phyloP scores from a whole-genome alignment of 345 rosid genomes.

The Durio zibethinus region DNA sequence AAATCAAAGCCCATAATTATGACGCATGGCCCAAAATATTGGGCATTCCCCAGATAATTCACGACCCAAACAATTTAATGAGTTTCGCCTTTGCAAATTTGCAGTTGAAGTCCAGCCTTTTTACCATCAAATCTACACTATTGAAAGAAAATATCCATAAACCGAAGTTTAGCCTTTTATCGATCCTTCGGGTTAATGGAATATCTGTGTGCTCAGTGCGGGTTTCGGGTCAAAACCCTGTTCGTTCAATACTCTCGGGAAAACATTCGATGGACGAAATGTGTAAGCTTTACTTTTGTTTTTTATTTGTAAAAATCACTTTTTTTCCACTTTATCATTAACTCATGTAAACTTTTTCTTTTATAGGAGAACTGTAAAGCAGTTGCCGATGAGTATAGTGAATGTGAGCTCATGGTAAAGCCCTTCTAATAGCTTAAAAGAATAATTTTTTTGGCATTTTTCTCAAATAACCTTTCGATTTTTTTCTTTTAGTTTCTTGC shows the following conservation, averaged over 20 bases:
- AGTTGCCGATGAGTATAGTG: slow-evolving; percentile 72
- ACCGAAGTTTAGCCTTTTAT: background rate
- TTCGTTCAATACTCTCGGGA: slow-evolving; percentile 72
- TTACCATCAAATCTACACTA: background rate
- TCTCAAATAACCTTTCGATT: background rate
- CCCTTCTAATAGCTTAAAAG: background rate
- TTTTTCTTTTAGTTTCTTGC: background rate
- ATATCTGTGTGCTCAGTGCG: slow-evolving; percentile 64
- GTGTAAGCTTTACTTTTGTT: slow-evolving; percentile 35
- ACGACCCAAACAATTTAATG: too few relatives aligned
- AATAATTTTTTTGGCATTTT: background rate
- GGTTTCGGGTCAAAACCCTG: slow-evolving; percentile 46
- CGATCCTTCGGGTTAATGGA: slow-evolving; percentile 22
- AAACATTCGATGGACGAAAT: slow-evolving; percentile 74
- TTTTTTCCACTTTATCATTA: background rate
- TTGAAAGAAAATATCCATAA: background rate
- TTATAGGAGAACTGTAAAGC: slow-evolving; percentile 60
- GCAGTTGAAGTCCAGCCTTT: background rate
- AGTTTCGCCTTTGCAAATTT: background rate
- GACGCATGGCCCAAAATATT: too few relatives aligned
- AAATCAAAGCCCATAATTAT: too few relatives aligned
- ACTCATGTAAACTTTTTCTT: background rate
- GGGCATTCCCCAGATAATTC: too few relatives aligned
- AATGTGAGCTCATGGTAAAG: slow-evolving; percentile 75
- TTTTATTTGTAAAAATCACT: background rate